These are phyloP conservation scores for Aspergillus taichungensis DNA, from an alignment of 495 filamentous ascomycete species.

Conservation along the genomic window DNA sequence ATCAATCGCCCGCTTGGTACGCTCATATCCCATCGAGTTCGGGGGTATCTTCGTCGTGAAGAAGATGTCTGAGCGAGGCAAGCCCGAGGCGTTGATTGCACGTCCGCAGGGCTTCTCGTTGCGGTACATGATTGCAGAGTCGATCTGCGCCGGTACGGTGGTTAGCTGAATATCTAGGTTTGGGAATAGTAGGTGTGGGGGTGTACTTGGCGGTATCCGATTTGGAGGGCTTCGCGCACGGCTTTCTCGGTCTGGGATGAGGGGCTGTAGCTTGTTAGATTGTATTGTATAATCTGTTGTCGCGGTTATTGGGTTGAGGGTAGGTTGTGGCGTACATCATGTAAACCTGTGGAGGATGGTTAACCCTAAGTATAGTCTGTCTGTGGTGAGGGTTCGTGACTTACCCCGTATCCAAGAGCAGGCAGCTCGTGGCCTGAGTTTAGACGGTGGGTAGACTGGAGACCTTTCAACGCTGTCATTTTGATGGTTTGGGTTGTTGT, in stretches of 20 bases:
- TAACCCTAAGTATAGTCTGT: background rate
- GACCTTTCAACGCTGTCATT: conserved; percentile 20
- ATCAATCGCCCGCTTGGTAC: conserved; percentile 27
- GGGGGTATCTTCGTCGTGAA: conserved; percentile 51
- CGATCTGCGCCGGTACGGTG: conserved; percentile 39
- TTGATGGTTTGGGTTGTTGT: conserved; percentile 1
- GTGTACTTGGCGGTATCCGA: conserved; percentile 54
- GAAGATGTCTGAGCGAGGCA: conserved; percentile 42
- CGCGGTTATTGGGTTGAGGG: too few relatives aligned
- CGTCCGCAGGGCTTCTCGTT: conserved; percentile 44
- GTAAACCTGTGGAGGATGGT: conserved; percentile 48
- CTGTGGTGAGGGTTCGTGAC: conserved; percentile 9
- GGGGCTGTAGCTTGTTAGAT: conserved; percentile 29
- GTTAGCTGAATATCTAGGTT: background rate
- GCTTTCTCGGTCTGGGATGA: conserved; percentile 44
- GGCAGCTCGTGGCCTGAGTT: conserved; percentile 77
- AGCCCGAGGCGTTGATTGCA: conserved; percentile 34
- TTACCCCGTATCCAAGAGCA: conserved; percentile 63
- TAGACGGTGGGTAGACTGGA: conserved; percentile 35
- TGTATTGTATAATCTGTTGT: background rate
- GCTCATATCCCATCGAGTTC: conserved; percentile 40
- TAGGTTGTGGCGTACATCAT: conserved; percentile 47
- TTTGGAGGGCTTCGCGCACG: conserved; percentile 52
- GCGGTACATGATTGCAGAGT: conserved; percentile 47
- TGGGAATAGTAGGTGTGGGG: background rate